These are phyloP conservation scores for Mediolabrus comicus DNA, from an alignment of 108 stramenopile species.

Conservation along the genomic window DNA sequence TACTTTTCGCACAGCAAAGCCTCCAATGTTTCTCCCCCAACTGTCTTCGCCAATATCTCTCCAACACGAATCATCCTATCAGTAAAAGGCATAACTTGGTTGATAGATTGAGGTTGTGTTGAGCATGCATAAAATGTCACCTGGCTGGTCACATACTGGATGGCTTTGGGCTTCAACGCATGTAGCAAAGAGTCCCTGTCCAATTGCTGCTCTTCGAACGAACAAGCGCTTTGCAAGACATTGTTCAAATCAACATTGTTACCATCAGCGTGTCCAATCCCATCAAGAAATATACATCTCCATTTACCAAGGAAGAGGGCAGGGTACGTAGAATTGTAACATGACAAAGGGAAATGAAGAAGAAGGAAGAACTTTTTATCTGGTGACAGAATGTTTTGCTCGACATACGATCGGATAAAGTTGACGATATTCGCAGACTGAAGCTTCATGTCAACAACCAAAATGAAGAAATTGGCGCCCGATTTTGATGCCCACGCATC, in stretches of 20 bases:
- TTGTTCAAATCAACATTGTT: slow-evolving; percentile 1
- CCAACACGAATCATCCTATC: slow-evolving; percentile 8
- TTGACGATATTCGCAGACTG: slow-evolving; percentile 17
- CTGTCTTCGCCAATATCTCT: not conserved
- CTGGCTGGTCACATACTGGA: slow-evolving; percentile 27
- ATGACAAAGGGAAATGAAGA: slow-evolving; percentile 25
- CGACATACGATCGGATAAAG: slow-evolving; percentile 20
- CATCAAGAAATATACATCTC: slow-evolving; percentile 20
- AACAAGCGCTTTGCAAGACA: slow-evolving; percentile 16
- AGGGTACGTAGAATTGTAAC: slow-evolving; percentile 10
- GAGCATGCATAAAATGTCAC: slow-evolving; percentile 19
- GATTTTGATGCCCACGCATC: slow-evolving; percentile 21
- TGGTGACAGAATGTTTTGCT: slow-evolving; percentile 1
- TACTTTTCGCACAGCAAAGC: slow-evolving; percentile 17
- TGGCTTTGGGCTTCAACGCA: slow-evolving; percentile 19
- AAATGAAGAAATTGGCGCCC: not conserved
- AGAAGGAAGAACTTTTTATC: slow-evolving; percentile 19
- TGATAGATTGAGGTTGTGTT: slow-evolving; percentile 1
- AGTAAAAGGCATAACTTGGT: slow-evolving; percentile 9
- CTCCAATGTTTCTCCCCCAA: not conserved
- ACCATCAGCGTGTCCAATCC: slow-evolving; percentile 9
- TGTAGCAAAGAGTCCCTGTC: not conserved
- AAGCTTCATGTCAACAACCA: slow-evolving; percentile 30
- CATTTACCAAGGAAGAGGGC: slow-evolving; percentile 26
- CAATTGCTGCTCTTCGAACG: not conserved